Evolutionary conservation across 2,329 filamentous ascomycete species (phyloP), one percentile per base, ranked within the genome.

Genomic region (Hypoxylon sp.): DNA sequence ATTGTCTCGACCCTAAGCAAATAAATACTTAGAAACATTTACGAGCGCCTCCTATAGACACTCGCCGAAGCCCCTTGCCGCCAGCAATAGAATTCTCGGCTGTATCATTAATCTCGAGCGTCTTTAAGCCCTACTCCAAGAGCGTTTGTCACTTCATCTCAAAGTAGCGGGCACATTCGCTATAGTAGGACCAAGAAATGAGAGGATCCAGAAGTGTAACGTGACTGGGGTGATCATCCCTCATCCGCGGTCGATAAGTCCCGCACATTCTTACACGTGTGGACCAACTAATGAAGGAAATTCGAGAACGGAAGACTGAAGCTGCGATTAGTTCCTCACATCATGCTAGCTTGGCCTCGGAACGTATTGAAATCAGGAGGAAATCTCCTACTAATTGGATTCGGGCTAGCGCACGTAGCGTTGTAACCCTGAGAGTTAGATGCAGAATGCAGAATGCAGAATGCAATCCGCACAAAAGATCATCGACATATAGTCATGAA

Each of bases 201-300:
- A 43, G 34, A 14, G 10, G 19, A 28, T 45, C 21, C 38, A n/a
- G 14, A 6, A 28, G 14, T 43, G 49, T 43, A 21, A 60, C 30
- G 23, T 52, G 3, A 49, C 58, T 28, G 55, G 50, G 55, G 28
- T 25, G 36, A 48, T 62, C 59, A 25, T 62, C 36, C 19, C 32
- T 62, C 19, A 38, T 56, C 17, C 48, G 25, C 34, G 50, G 28
- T 30, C 50, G 49, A 32, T 56, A 56, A 11, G 59, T 62, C 9
- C 49, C 59, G 49, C 19, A 62, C n/a, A 56, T 50, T 30, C 4
- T 5, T 30, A 30, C 28, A 30, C 9, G 41, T 41, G 25, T 48
- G 32, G 78, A 79, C 25, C 77, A 79, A 51, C 84, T 83, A 70
- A 79, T 81, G 9, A 74, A 82, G 50, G 81, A 80, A 5, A 73